Evolutionary conservation across 805 yeast genomes (phyloP).

Genomic region (Crinitomyces ghanaensis): DNA sequence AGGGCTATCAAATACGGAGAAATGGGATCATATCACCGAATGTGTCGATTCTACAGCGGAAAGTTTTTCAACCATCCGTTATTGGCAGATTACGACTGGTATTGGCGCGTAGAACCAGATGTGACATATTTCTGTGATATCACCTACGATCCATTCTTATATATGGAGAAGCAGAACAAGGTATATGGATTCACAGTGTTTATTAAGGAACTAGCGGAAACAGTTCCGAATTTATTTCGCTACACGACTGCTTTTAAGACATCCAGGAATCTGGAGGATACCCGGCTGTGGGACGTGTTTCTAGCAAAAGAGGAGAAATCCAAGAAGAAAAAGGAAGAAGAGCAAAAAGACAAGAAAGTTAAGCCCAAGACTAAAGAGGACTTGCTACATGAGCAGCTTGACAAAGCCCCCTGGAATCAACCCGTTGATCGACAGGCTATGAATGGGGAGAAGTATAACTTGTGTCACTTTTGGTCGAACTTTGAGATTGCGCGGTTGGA

Average conservation of each 20-base stretch:
- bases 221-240: conserved; percentile 73
- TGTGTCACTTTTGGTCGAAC: conserved; percentile 89
- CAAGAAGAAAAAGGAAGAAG: conserved; percentile 7
- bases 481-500: conserved; percentile 84
- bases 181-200: conserved; percentile 78
- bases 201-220: conserved; percentile 65
- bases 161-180: conserved; percentile 60
- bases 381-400: conserved; percentile 10
- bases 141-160: conserved; percentile 81
- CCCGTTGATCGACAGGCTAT: conserved; percentile 41
- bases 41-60: conserved; percentile 92
- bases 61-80: conserved; percentile 69
- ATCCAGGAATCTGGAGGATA: conserved; percentile 36
- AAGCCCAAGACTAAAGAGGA: conserved; percentile 18
- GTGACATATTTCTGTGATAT: conserved; percentile 84
- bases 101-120: conserved; percentile 94
- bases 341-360: conserved; percentile 11
- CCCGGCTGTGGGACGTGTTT: conserved; percentile 63
- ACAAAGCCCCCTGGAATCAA: conserved; percentile 12
- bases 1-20: conserved; percentile 75
- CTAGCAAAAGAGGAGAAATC: conserved; percentile 22
- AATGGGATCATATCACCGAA: conserved; percentile 73
- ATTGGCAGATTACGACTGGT: conserved; percentile 68
- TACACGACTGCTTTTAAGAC: conserved; percentile 55
- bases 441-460: conserved; percentile 56